A percentile compares a stretch with the other conserved stretches of the same genome.
These are phyloP conservation scores for Pichia sp. DNA, from an alignment of 1,139 yeast species.

Conservation along the genomic window DNA sequence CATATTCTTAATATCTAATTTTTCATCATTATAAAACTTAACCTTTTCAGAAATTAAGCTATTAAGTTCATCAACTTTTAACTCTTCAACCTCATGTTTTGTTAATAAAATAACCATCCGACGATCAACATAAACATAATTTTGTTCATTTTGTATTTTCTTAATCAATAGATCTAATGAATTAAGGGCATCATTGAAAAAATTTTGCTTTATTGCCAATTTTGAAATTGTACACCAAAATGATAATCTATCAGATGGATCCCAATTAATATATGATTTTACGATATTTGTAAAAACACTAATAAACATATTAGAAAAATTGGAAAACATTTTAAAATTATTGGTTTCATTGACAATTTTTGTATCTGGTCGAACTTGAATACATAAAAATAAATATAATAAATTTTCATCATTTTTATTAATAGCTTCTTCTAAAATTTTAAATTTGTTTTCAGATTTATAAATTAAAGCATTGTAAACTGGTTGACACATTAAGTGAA, in stretches of 20 bases:
- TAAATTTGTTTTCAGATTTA: not conserved
- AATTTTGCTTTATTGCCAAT: not conserved
- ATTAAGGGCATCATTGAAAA: not conserved
- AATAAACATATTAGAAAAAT: not conserved
- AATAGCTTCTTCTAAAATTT: conserved; percentile 3
- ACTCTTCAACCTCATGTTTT: not conserved
- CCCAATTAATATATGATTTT: conserved; percentile 1
- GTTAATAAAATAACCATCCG: not conserved
- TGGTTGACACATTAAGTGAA: no score
- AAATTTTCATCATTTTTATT: not conserved
- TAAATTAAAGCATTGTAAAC: no score
- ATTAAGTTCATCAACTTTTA: not conserved
- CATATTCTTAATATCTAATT: not conserved
- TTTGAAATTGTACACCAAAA: conserved; percentile 1
- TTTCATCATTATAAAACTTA: not conserved
- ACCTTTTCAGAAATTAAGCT: not conserved
- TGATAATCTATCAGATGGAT: not conserved
- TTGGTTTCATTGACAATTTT: not conserved
- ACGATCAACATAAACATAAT: conserved; percentile 4
- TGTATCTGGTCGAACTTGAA: not conserved
- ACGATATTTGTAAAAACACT: not conserved
- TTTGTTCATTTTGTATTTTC: not conserved
- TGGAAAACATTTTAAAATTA: no score
- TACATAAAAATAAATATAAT: not conserved
- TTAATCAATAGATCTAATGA: conserved; percentile 1